These are phyloP conservation scores for Trichomonas gallinae DNA, from an alignment of 208 protist species.

Conservation along the genomic window DNA sequence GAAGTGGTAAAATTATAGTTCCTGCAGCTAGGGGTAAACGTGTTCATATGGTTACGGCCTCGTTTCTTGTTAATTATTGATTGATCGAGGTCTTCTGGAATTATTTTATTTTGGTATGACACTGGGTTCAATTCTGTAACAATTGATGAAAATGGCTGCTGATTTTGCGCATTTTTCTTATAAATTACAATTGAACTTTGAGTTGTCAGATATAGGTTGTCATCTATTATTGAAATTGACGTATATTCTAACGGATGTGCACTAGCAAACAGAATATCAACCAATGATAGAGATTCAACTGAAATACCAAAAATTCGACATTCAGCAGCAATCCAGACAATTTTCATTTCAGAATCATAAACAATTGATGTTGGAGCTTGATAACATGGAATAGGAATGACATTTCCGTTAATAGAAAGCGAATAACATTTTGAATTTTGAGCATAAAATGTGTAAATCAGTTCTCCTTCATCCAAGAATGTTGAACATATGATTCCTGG, in stretches of 20 bases:
- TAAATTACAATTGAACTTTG: not conserved
- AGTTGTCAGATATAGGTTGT: not conserved
- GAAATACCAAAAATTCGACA: not conserved
- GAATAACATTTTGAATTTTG: not conserved
- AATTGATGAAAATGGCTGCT: not conserved
- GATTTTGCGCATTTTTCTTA: not conserved
- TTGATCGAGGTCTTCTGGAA: not conserved
- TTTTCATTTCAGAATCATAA: not conserved
- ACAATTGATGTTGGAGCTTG: not conserved
- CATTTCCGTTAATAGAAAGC: not conserved
- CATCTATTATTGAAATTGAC: not conserved
- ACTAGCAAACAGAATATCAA: not conserved
- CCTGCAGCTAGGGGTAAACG: not conserved
- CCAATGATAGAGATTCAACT: not conserved
- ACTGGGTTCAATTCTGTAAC: not conserved
- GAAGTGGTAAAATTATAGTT: not conserved
- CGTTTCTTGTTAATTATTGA: not conserved
- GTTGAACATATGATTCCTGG: not conserved
- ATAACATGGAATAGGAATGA: not conserved
- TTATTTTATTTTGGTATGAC: not conserved
- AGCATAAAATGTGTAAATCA: not conserved
- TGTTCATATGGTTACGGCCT: not conserved
- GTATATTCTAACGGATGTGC: not conserved
- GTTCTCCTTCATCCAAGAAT: not conserved
- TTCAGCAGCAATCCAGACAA: not conserved